phyloP scores from a whole-genome alignment of 75 land plant species.

The Pinus albicaulis region DNA sequence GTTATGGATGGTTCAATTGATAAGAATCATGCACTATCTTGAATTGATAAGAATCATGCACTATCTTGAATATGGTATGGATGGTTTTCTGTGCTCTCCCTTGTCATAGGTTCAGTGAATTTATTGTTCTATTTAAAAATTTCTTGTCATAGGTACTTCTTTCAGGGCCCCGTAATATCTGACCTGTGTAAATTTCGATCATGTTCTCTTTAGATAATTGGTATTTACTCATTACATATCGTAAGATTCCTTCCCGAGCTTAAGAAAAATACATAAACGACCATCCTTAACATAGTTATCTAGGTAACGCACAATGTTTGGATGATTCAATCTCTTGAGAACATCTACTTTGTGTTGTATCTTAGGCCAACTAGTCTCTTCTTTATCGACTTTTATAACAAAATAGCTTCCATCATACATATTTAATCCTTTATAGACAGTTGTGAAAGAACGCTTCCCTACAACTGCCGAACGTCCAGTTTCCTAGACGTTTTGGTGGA shows the following conservation, averaged over 20 bases:
- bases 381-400: slow-evolving; percentile 42
- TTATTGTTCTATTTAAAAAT: too few species aligned
- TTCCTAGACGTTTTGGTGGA: slow-evolving; percentile 6
- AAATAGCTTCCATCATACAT: slow-evolving; percentile 54
- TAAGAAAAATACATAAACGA: slow-evolving; percentile 38
- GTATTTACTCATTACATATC: slow-evolving; percentile 25
- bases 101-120: too few species aligned
- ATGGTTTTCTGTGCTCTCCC: too few species aligned
- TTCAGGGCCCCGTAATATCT: slow-evolving; percentile 39
- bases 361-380: slow-evolving; percentile 30
- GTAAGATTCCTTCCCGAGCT: slow-evolving; percentile 48
- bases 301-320: slow-evolving; percentile 48
- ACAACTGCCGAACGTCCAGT: slow-evolving; percentile 18
- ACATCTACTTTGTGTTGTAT: slow-evolving; percentile 44
- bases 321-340: slow-evolving; percentile 44
- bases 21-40: too few species aligned
- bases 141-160: too few species aligned
- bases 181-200: slow-evolving; percentile 45
- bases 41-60: too few species aligned
- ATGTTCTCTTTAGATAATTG: slow-evolving; percentile 28
- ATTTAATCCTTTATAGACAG: slow-evolving; percentile 32
- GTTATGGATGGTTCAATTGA: too few species aligned
- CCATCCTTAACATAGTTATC: slow-evolving; percentile 37
- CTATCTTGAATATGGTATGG: too few species aligned
- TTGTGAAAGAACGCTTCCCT: slow-evolving; percentile 29